Evolutionary conservation across 148 eudicot species (phyloP).

Genomic region (Nepenthes gracilis): DNA sequence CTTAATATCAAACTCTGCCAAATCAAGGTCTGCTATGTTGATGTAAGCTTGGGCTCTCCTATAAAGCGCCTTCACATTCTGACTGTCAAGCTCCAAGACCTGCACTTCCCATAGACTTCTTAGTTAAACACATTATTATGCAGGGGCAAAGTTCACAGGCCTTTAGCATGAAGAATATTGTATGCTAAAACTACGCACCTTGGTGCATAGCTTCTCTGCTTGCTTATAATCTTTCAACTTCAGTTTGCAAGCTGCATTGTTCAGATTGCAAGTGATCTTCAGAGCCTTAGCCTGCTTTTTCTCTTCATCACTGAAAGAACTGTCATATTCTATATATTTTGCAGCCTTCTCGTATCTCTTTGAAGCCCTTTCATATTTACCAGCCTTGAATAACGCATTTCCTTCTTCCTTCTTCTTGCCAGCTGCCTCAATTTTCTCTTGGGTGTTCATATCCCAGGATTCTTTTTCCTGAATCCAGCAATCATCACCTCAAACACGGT

Average conservation of each 20-base stretch:
- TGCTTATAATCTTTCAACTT: slow-evolving; percentile 79
- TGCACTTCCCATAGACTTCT: slow-evolving; percentile 8
- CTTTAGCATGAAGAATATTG: no score
- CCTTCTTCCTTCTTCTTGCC: slow-evolving; percentile 95
- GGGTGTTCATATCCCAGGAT: slow-evolving; percentile 91
- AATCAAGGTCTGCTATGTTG: slow-evolving; percentile 64
- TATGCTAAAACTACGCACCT: slow-evolving; percentile 25
- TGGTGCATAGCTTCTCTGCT: slow-evolving; percentile 89
- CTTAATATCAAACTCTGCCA: slow-evolving; percentile 88
- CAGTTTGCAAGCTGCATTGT: slow-evolving; percentile 87
- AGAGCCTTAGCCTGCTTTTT: slow-evolving; percentile 74
- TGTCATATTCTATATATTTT: slow-evolving; percentile 68
- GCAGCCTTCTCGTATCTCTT: slow-evolving; percentile 98
- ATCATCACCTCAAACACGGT: not conserved
- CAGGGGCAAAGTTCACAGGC: no score
- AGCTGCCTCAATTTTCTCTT: slow-evolving; percentile 86
- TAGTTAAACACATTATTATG: not conserved
- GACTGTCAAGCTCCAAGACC: slow-evolving; percentile 79
- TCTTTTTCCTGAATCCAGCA: slow-evolving; percentile 65
- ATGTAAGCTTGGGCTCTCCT: slow-evolving; percentile 92
- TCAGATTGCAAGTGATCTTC: slow-evolving; percentile 71
- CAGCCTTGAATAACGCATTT: slow-evolving; percentile 68
- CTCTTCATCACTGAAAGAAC: slow-evolving; percentile 75
- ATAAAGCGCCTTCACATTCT: slow-evolving; percentile 89
- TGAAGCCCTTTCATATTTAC: slow-evolving; percentile 68